Conservation (phyloP, 2,329 filamentous ascomycete species). For the Pseudopyrenochaeta lycopersici region DNA sequence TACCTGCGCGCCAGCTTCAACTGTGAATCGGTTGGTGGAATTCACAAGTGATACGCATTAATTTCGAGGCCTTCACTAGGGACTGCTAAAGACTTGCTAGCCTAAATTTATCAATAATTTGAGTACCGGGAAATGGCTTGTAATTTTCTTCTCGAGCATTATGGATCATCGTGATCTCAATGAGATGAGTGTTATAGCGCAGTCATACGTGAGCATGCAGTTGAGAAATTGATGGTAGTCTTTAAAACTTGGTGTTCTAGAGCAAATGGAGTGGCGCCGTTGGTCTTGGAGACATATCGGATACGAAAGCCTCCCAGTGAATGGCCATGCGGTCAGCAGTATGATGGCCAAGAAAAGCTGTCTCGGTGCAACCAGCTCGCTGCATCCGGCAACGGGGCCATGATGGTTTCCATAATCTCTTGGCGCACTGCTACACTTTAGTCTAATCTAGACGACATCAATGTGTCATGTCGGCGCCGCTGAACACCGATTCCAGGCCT, state of each 20-base stretch:
- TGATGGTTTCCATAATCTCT: constrained; percentile 23
- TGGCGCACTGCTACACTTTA: constrained; percentile 13
- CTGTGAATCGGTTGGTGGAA: neutral
- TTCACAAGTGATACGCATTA: neutral
- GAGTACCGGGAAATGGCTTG: neutral
- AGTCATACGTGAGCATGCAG: neutral
- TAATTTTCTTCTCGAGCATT: neutral
- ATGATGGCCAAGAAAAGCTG: constrained; percentile 5
- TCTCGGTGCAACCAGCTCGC: constrained; percentile 4
- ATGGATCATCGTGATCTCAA: neutral
- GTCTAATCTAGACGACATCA: constrained; percentile 16
- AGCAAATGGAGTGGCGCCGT: neutral
- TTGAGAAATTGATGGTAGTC: neutral
- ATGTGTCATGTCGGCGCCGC: constrained; percentile 32
- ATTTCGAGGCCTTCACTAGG: neutral
- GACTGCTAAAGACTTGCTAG: neutral
- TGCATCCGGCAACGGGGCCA: constrained; percentile 7
- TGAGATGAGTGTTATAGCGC: constrained; percentile 3
- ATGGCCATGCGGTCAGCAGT: constrained; percentile 1
- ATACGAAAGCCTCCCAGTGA: neutral
- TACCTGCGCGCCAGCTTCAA: neutral
- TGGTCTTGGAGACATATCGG: neutral
- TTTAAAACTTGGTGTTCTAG: neutral
- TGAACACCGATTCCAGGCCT: constrained; percentile 18
- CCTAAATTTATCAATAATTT: neutral